Evolutionary conservation across 768 basidiomycete genomes (phyloP), one percentile per base, ranked within the genome.

Genomic region (Rhizopogon roseolus): DNA sequence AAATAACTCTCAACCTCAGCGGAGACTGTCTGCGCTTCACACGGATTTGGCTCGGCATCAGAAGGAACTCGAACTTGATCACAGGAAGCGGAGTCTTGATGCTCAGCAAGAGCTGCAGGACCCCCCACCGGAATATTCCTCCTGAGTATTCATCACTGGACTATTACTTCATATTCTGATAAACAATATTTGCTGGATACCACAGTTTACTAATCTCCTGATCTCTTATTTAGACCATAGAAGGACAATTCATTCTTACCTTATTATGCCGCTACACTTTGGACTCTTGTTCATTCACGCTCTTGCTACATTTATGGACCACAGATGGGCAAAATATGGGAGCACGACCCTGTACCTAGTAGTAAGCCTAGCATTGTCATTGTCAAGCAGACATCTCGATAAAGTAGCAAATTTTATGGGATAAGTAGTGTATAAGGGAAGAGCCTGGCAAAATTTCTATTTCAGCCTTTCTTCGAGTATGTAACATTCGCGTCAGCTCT

Each of bases 381-480:
- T 9, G 19, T 49, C 29, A 69, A 1, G 52, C 42, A 36, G 67
- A 57, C 64, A 63, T 63, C 37, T 66, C 66, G 50, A 69, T 39
- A 19, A 53, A 62, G 45, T 64, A 57, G 38, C 61, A 57, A 25
- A 69, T 62, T 28, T 52, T 64, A 51, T 41, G 66, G 16, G 59
- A 58, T 37, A 71, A n/a, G 49, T 69, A 71, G 50, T 58, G 61
- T 52, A 62, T 58, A 3, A 69, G 61, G 42, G 41, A 34, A 2
- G 62, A 52, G 6, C 54, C 51, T 10, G 66, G 32, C 57, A 91
- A 64, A 40, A 90, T 76, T 65, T 98, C 92, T 44, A 95, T 95
- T 69, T 98, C 96, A 3, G 95, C 95, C 69, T 98, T 98, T 42
- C 85, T 82, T n/a, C 90, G 81, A 5, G 71, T 75, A 63, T 89